A percentile compares a stretch with the other conserved stretches of the same genome.
These are phyloP conservation scores for Chaetomium tenue DNA, from an alignment of 495 filamentous ascomycete species.

Conservation along the genomic window DNA sequence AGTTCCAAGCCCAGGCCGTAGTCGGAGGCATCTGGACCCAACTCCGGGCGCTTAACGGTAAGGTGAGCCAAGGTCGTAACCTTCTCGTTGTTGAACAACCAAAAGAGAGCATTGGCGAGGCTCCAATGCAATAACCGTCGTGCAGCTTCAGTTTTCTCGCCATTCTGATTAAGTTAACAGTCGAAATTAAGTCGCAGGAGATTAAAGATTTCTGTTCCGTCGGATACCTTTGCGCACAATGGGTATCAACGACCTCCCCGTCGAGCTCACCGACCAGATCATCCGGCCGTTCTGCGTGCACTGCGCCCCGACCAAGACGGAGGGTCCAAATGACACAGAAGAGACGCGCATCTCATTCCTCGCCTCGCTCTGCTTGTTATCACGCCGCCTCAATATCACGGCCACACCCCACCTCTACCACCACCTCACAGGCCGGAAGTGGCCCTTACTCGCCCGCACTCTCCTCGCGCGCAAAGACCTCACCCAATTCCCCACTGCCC, in stretches of 20 bases:
- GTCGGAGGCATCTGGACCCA: too few species aligned
- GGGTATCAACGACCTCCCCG: neutral
- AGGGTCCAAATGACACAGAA: neutral
- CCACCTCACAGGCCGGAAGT: neutral
- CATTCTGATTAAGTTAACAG: too few species aligned
- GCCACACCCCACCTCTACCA: slow-evolving; percentile 8
- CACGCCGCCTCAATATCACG: neutral
- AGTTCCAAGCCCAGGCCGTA: too few species aligned
- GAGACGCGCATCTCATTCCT: neutral
- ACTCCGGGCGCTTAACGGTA: too few species aligned
- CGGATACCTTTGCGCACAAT: neutral
- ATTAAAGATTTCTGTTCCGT: too few species aligned
- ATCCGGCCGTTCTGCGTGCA: neutral
- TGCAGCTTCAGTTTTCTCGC: too few species aligned
- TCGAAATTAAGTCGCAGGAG: too few species aligned
- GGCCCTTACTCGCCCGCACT: neutral
- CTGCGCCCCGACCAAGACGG: neutral
- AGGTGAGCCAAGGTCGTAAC: too few species aligned
- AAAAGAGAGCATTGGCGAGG: too few species aligned
- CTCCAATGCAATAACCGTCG: too few species aligned
- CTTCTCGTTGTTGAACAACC: too few species aligned
- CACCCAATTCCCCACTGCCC: neutral
- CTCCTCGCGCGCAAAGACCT: slow-evolving; percentile 1
- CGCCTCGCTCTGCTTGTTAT: neutral
- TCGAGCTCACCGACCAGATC: neutral